A percentile compares a stretch with the other conserved stretches of the same genome.
phyloP scores from a whole-genome alignment of 2,329 filamentous ascomycete species.

The Aspergillus thermomutatus region DNA sequence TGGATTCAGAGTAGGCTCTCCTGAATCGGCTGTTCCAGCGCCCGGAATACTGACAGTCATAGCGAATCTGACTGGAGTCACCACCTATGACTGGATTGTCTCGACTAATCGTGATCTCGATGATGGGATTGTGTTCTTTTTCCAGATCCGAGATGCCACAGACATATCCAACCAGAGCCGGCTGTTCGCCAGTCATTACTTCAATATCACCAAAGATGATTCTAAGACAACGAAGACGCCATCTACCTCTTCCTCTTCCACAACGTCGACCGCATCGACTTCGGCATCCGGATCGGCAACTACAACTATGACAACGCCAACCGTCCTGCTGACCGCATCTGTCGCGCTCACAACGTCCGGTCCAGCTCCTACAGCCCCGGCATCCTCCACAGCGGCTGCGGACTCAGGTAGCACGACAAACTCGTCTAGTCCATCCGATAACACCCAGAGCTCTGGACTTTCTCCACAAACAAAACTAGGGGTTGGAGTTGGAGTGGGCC shows the following conservation, averaged over 20 bases:
- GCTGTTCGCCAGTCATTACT: not conserved
- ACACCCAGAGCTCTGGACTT: not conserved
- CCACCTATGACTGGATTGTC: slow-evolving; percentile 1
- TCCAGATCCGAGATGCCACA: not conserved
- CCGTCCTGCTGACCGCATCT: not conserved
- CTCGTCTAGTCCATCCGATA: too few relatives aligned
- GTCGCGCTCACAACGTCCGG: not conserved
- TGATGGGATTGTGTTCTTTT: not conserved
- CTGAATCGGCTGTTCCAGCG: not conserved
- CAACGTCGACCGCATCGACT: not conserved
- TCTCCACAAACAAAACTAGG: not conserved
- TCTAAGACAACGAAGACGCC: not conserved
- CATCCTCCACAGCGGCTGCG: not conserved
- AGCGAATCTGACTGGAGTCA: not conserved
- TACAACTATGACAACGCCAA: not conserved
- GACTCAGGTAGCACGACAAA: not conserved
- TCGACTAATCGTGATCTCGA: not conserved
- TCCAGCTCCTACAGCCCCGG: not conserved
- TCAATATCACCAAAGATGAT: not conserved
- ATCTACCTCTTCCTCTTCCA: not conserved
- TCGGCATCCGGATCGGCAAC: not conserved
- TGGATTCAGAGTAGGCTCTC: slow-evolving; percentile 1
- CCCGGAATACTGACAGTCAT: not conserved
- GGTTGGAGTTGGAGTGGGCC: not conserved
- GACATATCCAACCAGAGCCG: not conserved